These are phyloP conservation scores for Cyberlindnera sargentensis DNA, from an alignment of 805 yeast genomes.

Conservation along the genomic window DNA sequence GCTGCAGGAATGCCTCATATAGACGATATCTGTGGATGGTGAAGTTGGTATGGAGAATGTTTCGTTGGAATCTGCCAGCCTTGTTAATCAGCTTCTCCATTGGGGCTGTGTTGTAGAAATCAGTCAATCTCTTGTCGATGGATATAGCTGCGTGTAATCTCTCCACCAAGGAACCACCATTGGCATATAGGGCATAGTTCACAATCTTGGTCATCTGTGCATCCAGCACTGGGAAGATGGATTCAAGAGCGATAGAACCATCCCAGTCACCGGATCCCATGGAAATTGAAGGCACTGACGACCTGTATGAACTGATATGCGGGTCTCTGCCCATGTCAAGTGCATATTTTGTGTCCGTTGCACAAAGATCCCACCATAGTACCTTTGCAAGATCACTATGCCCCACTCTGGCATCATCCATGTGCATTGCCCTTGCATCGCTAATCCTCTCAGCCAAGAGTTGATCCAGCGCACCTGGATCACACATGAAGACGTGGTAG, in stretches of 20 bases:
- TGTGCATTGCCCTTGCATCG: conserved; percentile 2
- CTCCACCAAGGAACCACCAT: background rate
- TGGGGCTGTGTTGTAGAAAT: background rate
- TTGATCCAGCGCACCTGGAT: conserved; percentile 4
- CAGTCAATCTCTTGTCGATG: background rate
- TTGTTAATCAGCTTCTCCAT: conserved; percentile 3
- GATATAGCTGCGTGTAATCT: conserved; percentile 2
- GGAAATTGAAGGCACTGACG: conserved; percentile 2
- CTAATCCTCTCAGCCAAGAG: conserved; percentile 5
- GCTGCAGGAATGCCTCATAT: conserved; percentile 19
- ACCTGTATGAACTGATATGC: conserved; percentile 3
- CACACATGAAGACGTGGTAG: conserved; percentile 4
- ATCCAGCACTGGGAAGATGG: conserved; percentile 1
- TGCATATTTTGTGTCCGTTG: conserved; percentile 8
- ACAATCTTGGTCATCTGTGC: conserved; percentile 4
- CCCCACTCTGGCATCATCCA: conserved; percentile 2
- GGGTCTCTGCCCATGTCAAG: conserved; percentile 6
- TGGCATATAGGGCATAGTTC: conserved; percentile 1
- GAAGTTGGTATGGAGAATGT: conserved; percentile 2
- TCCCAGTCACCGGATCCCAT: background rate
- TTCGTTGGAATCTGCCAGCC: conserved; percentile 3
- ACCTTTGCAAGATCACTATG: conserved; percentile 3
- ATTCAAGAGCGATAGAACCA: background rate
- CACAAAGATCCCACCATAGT: conserved; percentile 13
- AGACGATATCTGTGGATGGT: conserved; percentile 9